Evolutionary conservation across 768 basidiomycete genomes (phyloP).

Genomic region (Russula virescens): DNA sequence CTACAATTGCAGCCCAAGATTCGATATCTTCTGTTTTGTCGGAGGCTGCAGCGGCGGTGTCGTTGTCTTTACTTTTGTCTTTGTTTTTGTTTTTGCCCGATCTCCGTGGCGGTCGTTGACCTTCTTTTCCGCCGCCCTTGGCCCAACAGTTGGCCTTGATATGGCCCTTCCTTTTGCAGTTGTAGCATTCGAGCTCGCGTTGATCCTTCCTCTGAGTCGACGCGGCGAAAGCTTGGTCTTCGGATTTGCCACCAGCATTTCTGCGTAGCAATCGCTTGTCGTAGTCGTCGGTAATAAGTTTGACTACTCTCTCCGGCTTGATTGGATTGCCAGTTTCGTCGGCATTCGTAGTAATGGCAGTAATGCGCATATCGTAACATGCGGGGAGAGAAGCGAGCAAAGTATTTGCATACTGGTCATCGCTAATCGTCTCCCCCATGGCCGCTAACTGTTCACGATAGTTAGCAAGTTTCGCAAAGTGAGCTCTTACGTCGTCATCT

Average conservation of each 20-base stretch:
- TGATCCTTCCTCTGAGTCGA: background rate
- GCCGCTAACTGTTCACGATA: too few relatives aligned
- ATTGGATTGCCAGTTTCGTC: background rate
- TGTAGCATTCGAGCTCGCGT: background rate
- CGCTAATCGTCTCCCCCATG: too few relatives aligned
- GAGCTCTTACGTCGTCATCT: too few relatives aligned
- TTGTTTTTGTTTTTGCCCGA: too few relatives aligned
- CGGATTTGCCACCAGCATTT: background rate
- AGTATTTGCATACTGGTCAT: too few relatives aligned
- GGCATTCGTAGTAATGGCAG: background rate
- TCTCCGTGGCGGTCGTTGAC: conserved; percentile 13
- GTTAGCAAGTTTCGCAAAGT: too few relatives aligned
- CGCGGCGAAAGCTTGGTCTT: conserved; percentile 4
- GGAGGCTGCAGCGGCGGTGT: background rate
- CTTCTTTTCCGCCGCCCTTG: conserved; percentile 26
- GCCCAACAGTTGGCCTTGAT: too few relatives aligned
- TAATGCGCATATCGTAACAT: background rate
- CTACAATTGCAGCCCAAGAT: background rate
- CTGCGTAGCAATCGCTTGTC: too few relatives aligned
- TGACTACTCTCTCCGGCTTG: background rate
- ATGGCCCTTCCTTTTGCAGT: background rate
- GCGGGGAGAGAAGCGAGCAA: too few relatives aligned
- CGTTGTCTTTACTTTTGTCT: too few relatives aligned
- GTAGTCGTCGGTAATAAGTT: background rate
- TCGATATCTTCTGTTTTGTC: background rate